Conservation (phyloP, 192 early-diverging fungal species). For the Gonapodya prolifera region DNA sequence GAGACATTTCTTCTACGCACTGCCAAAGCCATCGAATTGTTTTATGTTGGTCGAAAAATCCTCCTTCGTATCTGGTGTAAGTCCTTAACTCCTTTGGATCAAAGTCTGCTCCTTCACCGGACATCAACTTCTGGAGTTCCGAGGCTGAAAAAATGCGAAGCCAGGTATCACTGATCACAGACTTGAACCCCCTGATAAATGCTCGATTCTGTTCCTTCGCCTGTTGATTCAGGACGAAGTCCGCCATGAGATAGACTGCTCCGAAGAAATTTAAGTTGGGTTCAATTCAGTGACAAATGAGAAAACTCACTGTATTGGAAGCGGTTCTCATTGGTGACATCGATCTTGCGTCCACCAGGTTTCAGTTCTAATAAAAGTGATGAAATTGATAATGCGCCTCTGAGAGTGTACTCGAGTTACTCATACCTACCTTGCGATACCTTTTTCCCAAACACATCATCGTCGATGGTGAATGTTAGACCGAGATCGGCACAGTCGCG, state of each 20-base stretch:
- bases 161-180: conserved; percentile 10
- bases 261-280: neutral
- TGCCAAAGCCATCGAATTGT: conserved; percentile 9
- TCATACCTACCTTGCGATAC: conserved; percentile 13
- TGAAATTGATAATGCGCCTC: neutral
- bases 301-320: conserved; percentile 8
- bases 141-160: conserved; percentile 7
- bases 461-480: conserved; percentile 39
- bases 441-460: conserved; percentile 37
- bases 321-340: conserved; percentile 10
- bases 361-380: conserved; percentile 1
- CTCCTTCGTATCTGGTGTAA: neutral
- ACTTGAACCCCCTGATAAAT: conserved; percentile 13
- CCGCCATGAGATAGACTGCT: conserved; percentile 6
- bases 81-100: conserved; percentile 20
- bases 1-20: neutral
- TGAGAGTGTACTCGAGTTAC: neutral
- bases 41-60: neutral
- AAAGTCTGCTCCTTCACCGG: conserved; percentile 47
- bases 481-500: conserved; percentile 31
- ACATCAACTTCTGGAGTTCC: conserved; percentile 28
- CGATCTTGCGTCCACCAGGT: conserved; percentile 4
- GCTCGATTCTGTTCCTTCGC: conserved; percentile 8
- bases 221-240: conserved; percentile 19
- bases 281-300: conserved; percentile 17